Percentiles rank a stretch among this genome's conserved stretches.
phyloP scores from a whole-genome alignment of 148 eudicot species.

The Rhododendron williamsianum region DNA sequence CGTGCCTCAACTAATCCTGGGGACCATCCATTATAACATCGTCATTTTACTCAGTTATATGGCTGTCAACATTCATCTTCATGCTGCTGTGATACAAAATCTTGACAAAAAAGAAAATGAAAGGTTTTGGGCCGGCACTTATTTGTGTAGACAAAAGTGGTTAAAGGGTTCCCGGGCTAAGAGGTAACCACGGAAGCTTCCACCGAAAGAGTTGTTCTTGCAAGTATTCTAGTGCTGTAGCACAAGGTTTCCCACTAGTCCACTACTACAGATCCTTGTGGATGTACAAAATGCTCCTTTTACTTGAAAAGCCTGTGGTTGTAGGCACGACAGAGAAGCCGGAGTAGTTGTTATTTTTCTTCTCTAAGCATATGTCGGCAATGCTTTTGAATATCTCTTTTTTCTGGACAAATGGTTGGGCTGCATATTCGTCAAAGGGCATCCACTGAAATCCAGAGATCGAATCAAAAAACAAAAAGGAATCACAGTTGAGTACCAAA shows the following conservation, averaged over 20 bases:
- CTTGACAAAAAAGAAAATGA: not conserved
- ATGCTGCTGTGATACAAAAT: not conserved
- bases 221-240: not conserved
- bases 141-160: not conserved
- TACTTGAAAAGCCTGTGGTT: not conserved
- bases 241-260: not conserved
- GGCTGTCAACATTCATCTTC: not conserved
- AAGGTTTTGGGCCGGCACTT: not conserved
- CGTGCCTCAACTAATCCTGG: not conserved
- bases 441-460: not conserved
- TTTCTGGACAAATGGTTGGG: not conserved
- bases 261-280: not conserved
- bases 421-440: constrained; percentile 1
- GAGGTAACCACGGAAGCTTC: not conserved
- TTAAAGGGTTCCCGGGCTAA: not conserved
- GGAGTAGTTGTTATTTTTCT: not conserved
- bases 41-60: not conserved
- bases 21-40: not conserved
- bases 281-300: not conserved
- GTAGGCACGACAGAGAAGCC: not conserved
- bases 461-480: not conserved
- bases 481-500: not conserved
- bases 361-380: not conserved
- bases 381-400: not conserved
- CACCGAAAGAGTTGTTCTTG: not conserved